These are phyloP conservation scores for Cantharellus anzutake DNA, from an alignment of 768 basidiomycete species.

Conservation along the genomic window DNA sequence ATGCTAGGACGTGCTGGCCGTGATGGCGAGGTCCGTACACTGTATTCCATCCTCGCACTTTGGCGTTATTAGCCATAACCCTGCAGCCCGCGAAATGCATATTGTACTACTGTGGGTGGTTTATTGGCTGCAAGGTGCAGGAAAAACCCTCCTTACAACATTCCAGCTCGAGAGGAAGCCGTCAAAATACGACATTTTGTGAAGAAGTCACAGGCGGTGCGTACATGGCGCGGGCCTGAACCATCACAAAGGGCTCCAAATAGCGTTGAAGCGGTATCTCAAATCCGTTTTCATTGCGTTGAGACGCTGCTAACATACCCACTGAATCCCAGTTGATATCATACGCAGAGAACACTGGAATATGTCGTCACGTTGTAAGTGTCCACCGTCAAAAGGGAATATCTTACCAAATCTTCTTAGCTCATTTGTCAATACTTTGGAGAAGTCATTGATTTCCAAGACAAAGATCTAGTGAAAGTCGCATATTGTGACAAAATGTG, in stretches of 20 bases:
- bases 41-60: not conserved
- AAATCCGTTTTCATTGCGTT: not conserved
- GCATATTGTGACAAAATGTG: conserved; percentile 60
- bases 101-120: conserved; percentile 53
- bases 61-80: not conserved
- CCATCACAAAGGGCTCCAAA: conserved; percentile 50
- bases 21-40: conserved; percentile 41
- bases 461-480: conserved; percentile 23
- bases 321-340: conserved; percentile 22
- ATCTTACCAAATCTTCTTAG: conserved; percentile 19
- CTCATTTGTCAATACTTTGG: conserved; percentile 68
- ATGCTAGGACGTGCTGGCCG: conserved; percentile 53
- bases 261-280: conserved; percentile 41
- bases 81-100: conserved; percentile 59
- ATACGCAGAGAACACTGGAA: conserved; percentile 36
- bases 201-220: conserved; percentile 25
- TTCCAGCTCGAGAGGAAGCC: conserved; percentile 57
- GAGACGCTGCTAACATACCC: not conserved
- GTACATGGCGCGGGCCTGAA: conserved; percentile 29
- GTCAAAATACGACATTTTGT: conserved; percentile 35
- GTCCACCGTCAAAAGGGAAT: not conserved
- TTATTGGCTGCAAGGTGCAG: not conserved
- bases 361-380: conserved; percentile 57
- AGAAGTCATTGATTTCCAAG: conserved; percentile 35
- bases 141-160: not conserved